Base-by-base conservation (phyloP, 768 basidiomycete species). In the Trametes cingulata region DNA sequence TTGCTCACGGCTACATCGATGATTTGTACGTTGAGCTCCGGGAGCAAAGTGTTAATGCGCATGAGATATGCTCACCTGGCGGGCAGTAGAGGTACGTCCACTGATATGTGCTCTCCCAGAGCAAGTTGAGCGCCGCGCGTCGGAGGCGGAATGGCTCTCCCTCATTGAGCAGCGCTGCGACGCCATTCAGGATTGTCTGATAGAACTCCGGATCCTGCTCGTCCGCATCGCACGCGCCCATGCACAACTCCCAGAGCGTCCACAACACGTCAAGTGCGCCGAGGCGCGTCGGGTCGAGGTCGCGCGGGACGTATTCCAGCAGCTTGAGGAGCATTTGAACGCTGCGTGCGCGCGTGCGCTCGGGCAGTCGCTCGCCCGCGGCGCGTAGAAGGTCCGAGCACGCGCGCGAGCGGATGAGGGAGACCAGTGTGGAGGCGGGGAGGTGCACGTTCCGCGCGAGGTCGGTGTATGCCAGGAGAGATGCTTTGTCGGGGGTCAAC, bases 101-200 rank as follows among this genome's bases (percentile, higher is more conserved):
- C 9, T 48, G 25, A 14, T 57, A 48, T 6, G 56, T 56, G 37
- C 37, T 49, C 36, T 57, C 56, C 24, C 48, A 57, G 15, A 57
- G 40, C 17, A 57, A 24, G 27, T 57, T 57, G 14, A 57, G 47
- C 17, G 56, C 48, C 14, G 56, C 56, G 25, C 56, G 56, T 24
- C 56, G 56, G 14, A 57, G 56, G 37, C 56, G 56, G 39, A 57
- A 57, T 3, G 56, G 56, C 12, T 57, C 47, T 17, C 36, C 37
- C 10, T 49, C 56, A 9, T 36, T 39, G 1, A 57, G 47, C n/a
- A 57, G 56, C 39, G n/a, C 48, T 7, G 56, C 48, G 22, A 57
- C 25, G 22, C 47, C 37, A 25, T 57, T 50, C 0, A 57, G 37
- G 14, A 50, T 39, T 3, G 37, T 25, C 39, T 35, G 25, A 19